Evolutionary conservation across 768 basidiomycete species (phyloP).

Genomic region (Mycena filopes): DNA sequence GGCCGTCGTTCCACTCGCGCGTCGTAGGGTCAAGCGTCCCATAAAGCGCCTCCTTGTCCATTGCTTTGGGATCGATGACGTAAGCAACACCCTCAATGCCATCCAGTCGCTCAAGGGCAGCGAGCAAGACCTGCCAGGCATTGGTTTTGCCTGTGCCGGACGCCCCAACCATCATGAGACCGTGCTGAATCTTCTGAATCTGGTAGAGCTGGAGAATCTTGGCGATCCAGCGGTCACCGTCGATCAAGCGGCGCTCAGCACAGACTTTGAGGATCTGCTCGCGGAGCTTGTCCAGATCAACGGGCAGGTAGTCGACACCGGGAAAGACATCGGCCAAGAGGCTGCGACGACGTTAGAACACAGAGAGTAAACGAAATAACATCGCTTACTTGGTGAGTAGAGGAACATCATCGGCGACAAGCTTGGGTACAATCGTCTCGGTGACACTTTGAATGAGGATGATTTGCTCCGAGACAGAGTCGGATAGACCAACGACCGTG

Average conservation of each 20-base stretch:
- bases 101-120: constrained; percentile 90
- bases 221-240: constrained; percentile 89
- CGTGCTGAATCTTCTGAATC: constrained; percentile 99
- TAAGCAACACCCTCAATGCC: constrained; percentile 93
- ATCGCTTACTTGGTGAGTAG: constrained; percentile 83
- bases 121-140: constrained; percentile 94
- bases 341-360: constrained; percentile 51
- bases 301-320: constrained; percentile 90
- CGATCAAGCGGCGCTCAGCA: constrained; percentile 82
- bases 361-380: neutral
- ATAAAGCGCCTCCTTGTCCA: constrained; percentile 98
- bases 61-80: constrained; percentile 99
- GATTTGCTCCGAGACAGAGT: constrained; percentile 87
- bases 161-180: constrained; percentile 99
- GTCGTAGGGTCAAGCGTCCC: constrained; percentile 97
- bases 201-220: constrained; percentile 99
- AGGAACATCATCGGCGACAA: constrained; percentile 97
- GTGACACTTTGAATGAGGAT: constrained; percentile 98
- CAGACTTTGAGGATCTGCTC: constrained; percentile 90
- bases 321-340: constrained; percentile 98
- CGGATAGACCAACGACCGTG: constrained; percentile 67
- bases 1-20: constrained; percentile 98
- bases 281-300: constrained; percentile 87
- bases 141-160: constrained; percentile 97
- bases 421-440: constrained; percentile 97